phyloP scores from a whole-genome alignment of 768 basidiomycete genomes.

The Arthromyces matolae region DNA sequence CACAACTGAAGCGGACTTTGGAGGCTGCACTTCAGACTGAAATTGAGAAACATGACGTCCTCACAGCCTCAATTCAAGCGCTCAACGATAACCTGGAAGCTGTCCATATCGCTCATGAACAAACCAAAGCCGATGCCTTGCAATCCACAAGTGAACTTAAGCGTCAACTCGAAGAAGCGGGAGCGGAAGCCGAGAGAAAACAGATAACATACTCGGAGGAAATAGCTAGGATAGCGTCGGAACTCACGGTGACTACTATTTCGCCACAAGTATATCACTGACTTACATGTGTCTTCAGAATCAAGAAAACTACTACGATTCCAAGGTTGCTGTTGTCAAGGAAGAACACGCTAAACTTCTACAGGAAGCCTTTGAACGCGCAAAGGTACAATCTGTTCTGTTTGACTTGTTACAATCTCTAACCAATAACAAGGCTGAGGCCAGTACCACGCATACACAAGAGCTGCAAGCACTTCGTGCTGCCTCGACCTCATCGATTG shows the following conservation, averaged over 20 bases:
- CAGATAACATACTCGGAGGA: conserved; percentile 53
- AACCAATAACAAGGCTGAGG: conserved; percentile 51
- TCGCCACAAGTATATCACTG: neutral
- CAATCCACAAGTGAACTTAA: conserved; percentile 46
- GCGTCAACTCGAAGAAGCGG: conserved; percentile 47
- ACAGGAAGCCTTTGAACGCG: conserved; percentile 69
- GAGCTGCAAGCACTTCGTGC: conserved; percentile 71
- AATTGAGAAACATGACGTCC: conserved; percentile 39
- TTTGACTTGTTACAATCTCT: conserved; percentile 2
- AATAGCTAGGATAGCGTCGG: conserved; percentile 49
- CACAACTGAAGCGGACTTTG: conserved; percentile 40
- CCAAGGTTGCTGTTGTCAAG: conserved; percentile 63
- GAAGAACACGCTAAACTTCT: conserved; percentile 60
- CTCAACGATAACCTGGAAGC: conserved; percentile 46
- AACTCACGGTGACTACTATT: conserved; percentile 59
- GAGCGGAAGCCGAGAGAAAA: conserved; percentile 44
- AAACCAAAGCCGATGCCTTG: conserved; percentile 40
- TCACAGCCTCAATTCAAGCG: conserved; percentile 40
- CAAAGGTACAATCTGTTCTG: conserved; percentile 51
- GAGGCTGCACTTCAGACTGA: conserved; percentile 43
- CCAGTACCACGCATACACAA: conserved; percentile 60
- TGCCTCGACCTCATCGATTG: conserved; percentile 60
- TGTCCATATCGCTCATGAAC: conserved; percentile 44
- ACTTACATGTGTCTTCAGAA: conserved; percentile 37
- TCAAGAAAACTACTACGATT: conserved; percentile 65